Base-by-base conservation (phyloP, 2,329 filamentous ascomycete genomes). In the Alternaria sp. region DNA sequence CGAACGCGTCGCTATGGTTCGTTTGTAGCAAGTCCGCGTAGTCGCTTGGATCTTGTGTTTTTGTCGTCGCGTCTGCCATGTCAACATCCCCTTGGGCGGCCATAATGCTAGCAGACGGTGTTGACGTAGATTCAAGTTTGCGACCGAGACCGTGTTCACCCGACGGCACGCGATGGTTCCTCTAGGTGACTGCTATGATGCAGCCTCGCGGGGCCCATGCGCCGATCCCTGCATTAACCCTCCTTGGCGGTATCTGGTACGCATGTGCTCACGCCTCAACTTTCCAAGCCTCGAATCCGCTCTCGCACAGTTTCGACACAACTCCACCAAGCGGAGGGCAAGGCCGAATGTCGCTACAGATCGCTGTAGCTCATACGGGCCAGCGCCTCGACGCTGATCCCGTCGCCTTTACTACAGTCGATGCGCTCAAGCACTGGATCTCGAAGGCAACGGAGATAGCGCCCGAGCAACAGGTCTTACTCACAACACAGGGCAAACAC, bases 281-380 rank as follows among this genome's bases (percentile, higher is more conserved):
- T 63, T 58, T 57, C 58, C 55, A 53, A 57, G 40, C 56, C 40
- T 32, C 57, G 44, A n/a, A 32, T 66, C 56, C 51, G 61, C 60
- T 57, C 61, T 57, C 62, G 58, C 62, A 64, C 67, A 63, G 66
- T 69, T 63, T 67, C 61, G 67, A 67, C 65, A 69, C 57, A 62
- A 66, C 28, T 53, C 25, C 53, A 55, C 61, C 59, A 65, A 69
- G 71, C 65, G 71, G 66, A 74, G 67, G 67, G 67, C 63, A 58
- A 63, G 60, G 63, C 67, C 87, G 85, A 82, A 97, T 97, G 93
- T 91, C 92, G 84, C 88, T 95, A 80, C 89, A 93, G 84, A 90
- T 97, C 82, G 92, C 93, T 85, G 90, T 97, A 79, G 93, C 93
- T 86, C 94, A 97, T 84, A 93, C 92, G 82, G 95, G 95, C 85